phyloP scores from a whole-genome alignment of 75 land plant species.

The Cupressus sempervirens region DNA sequence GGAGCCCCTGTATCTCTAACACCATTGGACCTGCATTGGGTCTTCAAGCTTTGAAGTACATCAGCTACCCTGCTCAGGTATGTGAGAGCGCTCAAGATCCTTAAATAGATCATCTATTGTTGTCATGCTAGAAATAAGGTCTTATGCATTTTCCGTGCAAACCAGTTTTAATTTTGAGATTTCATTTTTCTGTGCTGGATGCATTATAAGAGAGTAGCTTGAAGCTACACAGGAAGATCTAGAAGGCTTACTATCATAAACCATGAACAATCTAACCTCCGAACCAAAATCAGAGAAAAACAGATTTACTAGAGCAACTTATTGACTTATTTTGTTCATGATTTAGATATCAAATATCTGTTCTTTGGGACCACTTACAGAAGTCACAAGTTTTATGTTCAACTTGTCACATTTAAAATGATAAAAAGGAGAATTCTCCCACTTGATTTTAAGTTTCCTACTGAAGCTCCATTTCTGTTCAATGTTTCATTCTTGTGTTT shows the following conservation, averaged over 20 bases:
- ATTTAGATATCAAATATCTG: background rate
- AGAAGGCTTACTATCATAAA: too few species aligned
- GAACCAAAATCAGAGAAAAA: background rate
- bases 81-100: background rate
- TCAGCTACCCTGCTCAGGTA: conserved; percentile 99
- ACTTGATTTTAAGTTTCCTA: too few species aligned
- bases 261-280: too few species aligned
- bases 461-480: background rate
- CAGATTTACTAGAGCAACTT: background rate
- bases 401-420: background rate
- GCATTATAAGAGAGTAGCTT: background rate
- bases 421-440: background rate
- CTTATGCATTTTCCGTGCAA: too few species aligned
- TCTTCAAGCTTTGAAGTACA: conserved; percentile 93
- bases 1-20: conserved; percentile 93
- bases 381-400: background rate
- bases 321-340: background rate
- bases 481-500: background rate
- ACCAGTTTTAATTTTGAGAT: too few species aligned
- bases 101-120: background rate
- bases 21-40: conserved; percentile 99
- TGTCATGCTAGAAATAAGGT: background rate
- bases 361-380: background rate
- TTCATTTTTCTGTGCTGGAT: too few species aligned
- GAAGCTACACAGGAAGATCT: too few species aligned